Conservation (phyloP, 257 asterid species). For the Solanum virginianum region DNA sequence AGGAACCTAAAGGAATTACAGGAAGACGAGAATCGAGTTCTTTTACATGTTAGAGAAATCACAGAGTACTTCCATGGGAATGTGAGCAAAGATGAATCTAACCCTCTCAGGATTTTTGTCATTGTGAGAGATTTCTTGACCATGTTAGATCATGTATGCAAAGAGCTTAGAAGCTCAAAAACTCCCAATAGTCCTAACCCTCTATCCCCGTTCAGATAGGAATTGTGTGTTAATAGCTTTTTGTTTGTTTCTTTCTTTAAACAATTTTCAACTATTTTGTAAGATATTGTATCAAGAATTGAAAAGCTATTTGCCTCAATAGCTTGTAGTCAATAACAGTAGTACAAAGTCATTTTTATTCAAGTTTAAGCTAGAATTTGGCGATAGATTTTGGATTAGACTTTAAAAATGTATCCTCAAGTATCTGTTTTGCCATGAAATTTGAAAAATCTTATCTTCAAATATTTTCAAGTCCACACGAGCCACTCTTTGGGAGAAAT, state of each 20-base stretch:
- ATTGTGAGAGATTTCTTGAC: conserved; percentile 86
- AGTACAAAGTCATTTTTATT: not conserved
- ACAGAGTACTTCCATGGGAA: conserved; percentile 93
- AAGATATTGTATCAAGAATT: not conserved
- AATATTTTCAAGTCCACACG: not conserved
- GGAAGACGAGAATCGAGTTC: conserved; percentile 60
- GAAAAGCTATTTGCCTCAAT: not conserved
- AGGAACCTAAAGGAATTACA: conserved; percentile 46
- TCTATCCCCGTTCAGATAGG: conserved; percentile 55
- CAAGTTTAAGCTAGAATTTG: not conserved
- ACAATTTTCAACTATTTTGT: not conserved
- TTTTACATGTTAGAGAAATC: conserved; percentile 56
- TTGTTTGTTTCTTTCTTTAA: not conserved
- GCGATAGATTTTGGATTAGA: not conserved
- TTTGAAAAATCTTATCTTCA: not conserved
- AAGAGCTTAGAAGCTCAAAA: conserved; percentile 61
- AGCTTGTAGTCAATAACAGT: not conserved
- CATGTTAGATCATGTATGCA: conserved; percentile 80
- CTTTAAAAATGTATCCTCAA: no score
- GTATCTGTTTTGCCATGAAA: not conserved
- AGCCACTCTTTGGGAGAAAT: no score
- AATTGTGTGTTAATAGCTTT: conserved; percentile 21
- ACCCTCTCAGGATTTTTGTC: conserved; percentile 68
- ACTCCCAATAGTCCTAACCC: conserved; percentile 40
- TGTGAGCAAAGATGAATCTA: conserved; percentile 73